Conservation (phyloP, 176 grass and related monocot species). For the Oryza australiensis region DNA sequence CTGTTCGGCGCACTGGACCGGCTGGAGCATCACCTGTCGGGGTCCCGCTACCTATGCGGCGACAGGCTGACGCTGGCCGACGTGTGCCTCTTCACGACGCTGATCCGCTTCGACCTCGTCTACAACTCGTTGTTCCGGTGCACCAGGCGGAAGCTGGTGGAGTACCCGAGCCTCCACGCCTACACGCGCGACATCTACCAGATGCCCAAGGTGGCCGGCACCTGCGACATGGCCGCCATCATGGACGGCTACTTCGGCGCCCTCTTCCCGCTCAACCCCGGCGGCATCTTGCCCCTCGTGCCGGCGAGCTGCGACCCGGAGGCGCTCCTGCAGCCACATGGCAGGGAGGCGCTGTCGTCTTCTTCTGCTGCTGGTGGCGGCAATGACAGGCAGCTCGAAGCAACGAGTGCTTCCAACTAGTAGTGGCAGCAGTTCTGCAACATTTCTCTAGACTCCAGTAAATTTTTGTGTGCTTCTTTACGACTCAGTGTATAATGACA, state of each 20-base stretch:
- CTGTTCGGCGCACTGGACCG: conserved; percentile 67
- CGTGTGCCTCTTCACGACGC: conserved; percentile 93
- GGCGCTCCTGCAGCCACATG: conserved; percentile 58
- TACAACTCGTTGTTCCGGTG: conserved; percentile 93
- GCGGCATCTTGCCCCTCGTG: conserved; percentile 63
- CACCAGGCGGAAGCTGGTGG: conserved; percentile 74
- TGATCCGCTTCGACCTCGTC: conserved; percentile 80
- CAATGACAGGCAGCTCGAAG: conserved; percentile 24
- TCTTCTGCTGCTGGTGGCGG: not conserved
- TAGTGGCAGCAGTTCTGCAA: not conserved
- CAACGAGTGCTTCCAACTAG: conserved; percentile 32
- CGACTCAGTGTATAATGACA: not conserved
- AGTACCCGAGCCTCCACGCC: conserved; percentile 80
- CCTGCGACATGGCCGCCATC: conserved; percentile 82
- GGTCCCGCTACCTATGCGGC: conserved; percentile 72
- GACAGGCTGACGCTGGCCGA: conserved; percentile 70
- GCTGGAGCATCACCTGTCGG: conserved; percentile 68
- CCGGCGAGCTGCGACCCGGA: conserved; percentile 55
- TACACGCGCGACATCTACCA: conserved; percentile 92
- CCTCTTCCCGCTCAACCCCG: conserved; percentile 84
- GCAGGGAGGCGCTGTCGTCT: conserved; percentile 57
- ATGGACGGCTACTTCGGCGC: conserved; percentile 79
- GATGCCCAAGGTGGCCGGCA: conserved; percentile 70
- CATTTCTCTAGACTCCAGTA: not conserved
- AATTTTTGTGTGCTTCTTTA: not conserved